Conservation (phyloP, 352 stramenopile genomes). For the Stramenopiles sp. region DNA sequence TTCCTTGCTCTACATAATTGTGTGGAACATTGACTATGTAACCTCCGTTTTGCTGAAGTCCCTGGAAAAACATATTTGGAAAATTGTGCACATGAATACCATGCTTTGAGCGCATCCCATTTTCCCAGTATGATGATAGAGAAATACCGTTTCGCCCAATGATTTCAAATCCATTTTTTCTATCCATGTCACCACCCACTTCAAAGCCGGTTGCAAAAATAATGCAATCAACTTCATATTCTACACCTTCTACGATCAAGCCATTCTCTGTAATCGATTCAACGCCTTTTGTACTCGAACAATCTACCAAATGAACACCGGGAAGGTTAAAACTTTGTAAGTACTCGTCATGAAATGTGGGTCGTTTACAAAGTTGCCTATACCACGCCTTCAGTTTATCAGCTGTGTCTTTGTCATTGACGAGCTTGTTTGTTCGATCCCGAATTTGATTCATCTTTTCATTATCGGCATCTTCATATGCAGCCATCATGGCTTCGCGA, state of each 20-base stretch:
- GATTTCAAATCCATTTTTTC: neutral
- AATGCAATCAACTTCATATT: neutral
- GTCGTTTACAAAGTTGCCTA: neutral
- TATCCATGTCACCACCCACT: neutral
- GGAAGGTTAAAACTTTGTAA: neutral
- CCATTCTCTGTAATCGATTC: neutral
- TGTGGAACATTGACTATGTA: neutral
- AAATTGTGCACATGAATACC: neutral
- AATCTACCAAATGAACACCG: neutral
- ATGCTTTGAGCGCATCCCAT: neutral
- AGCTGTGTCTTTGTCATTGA: neutral
- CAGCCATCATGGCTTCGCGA: neutral
- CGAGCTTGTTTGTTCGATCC: neutral
- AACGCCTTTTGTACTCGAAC: neutral
- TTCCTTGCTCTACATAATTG: neutral
- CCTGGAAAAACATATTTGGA: neutral
- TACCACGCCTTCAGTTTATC: neutral
- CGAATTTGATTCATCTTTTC: neutral
- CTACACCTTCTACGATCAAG: neutral
- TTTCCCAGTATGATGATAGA: neutral
- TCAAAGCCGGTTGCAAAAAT: neutral
- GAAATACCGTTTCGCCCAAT: neutral
- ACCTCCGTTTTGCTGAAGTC: neutral
- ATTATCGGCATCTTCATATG: neutral
- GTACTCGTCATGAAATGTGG: neutral